Percentiles rank a stretch among this genome's conserved stretches.
phyloP scores from a whole-genome alignment of 345 rosid genomes.

The Isatis tinctoria region DNA sequence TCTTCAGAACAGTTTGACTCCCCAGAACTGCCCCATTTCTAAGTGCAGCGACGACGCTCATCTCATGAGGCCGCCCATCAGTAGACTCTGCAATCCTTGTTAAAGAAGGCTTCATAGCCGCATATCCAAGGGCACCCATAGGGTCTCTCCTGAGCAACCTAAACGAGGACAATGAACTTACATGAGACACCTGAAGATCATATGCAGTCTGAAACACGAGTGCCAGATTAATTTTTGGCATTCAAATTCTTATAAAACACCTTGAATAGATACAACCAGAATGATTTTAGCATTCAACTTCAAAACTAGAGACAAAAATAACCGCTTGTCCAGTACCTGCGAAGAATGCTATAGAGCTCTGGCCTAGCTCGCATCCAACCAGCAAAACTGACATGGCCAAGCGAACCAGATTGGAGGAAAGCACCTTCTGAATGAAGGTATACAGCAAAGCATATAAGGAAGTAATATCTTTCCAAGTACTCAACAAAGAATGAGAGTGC shows the following conservation, averaged over 20 bases:
- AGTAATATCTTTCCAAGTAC: conserved; percentile 98
- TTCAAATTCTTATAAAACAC: not conserved
- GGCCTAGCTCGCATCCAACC: conserved; percentile 99
- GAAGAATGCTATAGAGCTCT: conserved; percentile 89
- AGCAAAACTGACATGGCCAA: conserved; percentile 73
- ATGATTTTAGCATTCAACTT: not conserved
- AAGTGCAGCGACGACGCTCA: conserved; percentile 82
- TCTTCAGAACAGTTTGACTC: conserved; percentile 94
- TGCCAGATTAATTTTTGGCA: not conserved
- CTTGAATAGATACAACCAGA: not conserved
- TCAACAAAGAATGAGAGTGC: conserved; percentile 91
- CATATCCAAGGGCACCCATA: conserved; percentile 96
- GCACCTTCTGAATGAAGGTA: conserved; percentile 92
- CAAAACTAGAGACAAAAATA: not conserved
- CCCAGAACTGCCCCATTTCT: conserved; percentile 97
- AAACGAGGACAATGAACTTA: conserved; percentile 21
- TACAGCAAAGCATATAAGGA: conserved; percentile 95
- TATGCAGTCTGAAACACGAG: not conserved
- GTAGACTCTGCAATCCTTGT: conserved; percentile 73
- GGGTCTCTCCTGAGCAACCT: conserved; percentile 98
- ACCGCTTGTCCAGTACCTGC: conserved; percentile 52
- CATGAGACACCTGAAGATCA: conserved; percentile 18
- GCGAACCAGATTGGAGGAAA: conserved; percentile 70
- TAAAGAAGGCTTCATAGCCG: conserved; percentile 59
- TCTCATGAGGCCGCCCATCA: conserved; percentile 85